These are phyloP conservation scores for Puccinia hordei DNA, from an alignment of 1,284 basidiomycete genomes.

Conservation along the genomic window DNA sequence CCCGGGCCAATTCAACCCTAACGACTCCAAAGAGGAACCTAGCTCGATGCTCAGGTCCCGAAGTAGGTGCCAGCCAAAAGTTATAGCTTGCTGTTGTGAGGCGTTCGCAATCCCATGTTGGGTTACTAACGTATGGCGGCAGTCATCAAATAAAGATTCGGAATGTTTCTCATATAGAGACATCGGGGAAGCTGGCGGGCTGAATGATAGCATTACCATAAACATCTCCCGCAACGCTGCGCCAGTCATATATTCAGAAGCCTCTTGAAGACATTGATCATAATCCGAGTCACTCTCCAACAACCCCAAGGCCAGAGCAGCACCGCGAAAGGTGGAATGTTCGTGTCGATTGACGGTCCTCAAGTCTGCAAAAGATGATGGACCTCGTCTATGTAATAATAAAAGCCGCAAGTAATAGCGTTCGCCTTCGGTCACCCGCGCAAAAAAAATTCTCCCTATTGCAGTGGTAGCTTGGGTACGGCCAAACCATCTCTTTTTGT, in stretches of 20 bases:
- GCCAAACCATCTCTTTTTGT: constrained; percentile 52
- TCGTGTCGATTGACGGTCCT: constrained; percentile 56
- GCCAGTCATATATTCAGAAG: constrained; percentile 55
- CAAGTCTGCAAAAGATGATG: constrained; percentile 60
- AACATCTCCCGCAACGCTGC: constrained; percentile 61
- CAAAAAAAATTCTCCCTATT: constrained; percentile 61
- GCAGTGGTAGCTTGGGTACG: constrained; percentile 55
- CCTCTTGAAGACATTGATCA: too few relatives aligned
- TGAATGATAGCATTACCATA: constrained; percentile 60
- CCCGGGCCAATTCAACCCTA: too few relatives aligned
- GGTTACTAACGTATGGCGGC: neutral
- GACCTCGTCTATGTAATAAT: constrained; percentile 60
- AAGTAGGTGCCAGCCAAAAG: neutral
- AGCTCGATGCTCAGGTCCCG: neutral
- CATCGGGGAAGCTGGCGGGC: constrained; percentile 58
- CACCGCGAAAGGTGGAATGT: constrained; percentile 50
- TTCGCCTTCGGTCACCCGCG: constrained; percentile 59
- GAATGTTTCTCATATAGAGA: constrained; percentile 61
- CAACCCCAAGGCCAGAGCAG: too few relatives aligned
- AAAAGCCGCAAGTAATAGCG: constrained; percentile 61
- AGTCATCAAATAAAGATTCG: too few relatives aligned
- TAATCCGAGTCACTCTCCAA: too few relatives aligned
- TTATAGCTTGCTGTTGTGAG: too few relatives aligned
- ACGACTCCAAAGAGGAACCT: neutral
- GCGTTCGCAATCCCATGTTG: too few relatives aligned